These are phyloP conservation scores for Mortierella sp. DNA, from an alignment of 371 early-diverging fungal species.

Conservation along the genomic window DNA sequence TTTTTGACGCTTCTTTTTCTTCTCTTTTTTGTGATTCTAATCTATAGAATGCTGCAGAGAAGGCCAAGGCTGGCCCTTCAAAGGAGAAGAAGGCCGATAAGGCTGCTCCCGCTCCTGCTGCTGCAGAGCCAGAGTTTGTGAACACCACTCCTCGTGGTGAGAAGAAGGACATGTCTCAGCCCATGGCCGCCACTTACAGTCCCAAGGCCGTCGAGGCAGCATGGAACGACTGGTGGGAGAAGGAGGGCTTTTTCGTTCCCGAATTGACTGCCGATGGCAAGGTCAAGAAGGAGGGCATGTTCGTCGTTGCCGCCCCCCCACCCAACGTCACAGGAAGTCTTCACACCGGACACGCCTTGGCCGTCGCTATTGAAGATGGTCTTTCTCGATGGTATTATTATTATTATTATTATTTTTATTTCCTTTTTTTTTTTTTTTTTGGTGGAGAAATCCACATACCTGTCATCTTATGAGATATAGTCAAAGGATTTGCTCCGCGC, in stretches of 20 bases:
- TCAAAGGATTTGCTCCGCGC: not conserved
- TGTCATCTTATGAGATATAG: too few species aligned
- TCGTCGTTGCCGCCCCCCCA: conserved; percentile 97
- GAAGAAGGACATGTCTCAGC: conserved; percentile 92
- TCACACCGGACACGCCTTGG: conserved; percentile 99
- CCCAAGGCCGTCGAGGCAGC: conserved; percentile 95
- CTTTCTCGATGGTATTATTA: conserved; percentile 88
- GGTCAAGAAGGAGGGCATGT: conserved; percentile 82
- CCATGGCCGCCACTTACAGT: conserved; percentile 89
- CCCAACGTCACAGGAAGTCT: conserved; percentile 99
- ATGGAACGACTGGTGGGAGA: conserved; percentile 97
- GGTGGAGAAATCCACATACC: not conserved
- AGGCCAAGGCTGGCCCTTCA: conserved; percentile 56
- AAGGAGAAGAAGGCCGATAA: conserved; percentile 68
- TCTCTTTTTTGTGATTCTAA: not conserved
- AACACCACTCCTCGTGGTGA: conserved; percentile 90
- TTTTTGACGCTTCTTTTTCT: not conserved
- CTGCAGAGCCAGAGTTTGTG: conserved; percentile 71
- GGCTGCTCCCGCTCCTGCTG: conserved; percentile 58
- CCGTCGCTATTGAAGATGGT: conserved; percentile 97
- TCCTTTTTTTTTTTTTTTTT: not conserved
- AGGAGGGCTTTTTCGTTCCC: conserved; percentile 93
- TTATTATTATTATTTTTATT: not conserved
- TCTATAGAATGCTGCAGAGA: conserved; percentile 60
- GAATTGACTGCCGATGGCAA: conserved; percentile 79